Base-by-base conservation (phyloP, 345 rosid species). In the Garcia nutans region DNA sequence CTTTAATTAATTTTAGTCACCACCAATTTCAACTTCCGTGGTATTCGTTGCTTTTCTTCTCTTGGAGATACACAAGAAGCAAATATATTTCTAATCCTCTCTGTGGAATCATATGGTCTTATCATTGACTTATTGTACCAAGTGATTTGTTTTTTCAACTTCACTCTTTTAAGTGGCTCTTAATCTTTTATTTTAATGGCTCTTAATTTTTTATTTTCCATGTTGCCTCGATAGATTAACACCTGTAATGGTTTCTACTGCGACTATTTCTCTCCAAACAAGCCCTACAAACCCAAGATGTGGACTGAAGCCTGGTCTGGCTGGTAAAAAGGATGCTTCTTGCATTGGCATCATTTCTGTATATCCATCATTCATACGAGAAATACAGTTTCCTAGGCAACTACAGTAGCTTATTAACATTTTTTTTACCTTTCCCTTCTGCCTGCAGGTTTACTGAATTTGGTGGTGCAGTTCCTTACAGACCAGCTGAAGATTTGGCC, bases 221-320 rank as follows among this genome's bases (percentile, higher is more conserved):
- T 81, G 44, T 54, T 77, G 33, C 65, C 65, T 65, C 49, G 33
- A 84, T 82, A 96, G 99, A 93, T 96, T 74, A 96, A 96, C 65
- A 79, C 97, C 78, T 96, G 99, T 91, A 93, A 96, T 84, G 99
- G 98, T 63, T 96, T 93, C 87, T 96, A 96, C 81, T 96, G 99
- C 12, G 98, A 96, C 41, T 92, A 96, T 84, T 96, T 93, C 85
- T 88, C 97, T 31, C 98, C 99, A 5, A 96, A 93, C 91, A 96
- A 93, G 83, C 88, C 83, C 50, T 90, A 93, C 84, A 96, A 96
- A 77, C 99, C 99, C 24, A 93, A 96, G 88, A 90, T 96, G 93
- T 96, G 99, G 99, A 96, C 99, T 5, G 98, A 96, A 85, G 98
- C 97, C 71, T 96, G 99, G 99, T 93, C 97, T 52, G 98, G 97